Evolutionary conservation across 257 asterid genomes (phyloP), one percentile per base, ranked within the genome.

Genomic region (Catharanthus roseus): DNA sequence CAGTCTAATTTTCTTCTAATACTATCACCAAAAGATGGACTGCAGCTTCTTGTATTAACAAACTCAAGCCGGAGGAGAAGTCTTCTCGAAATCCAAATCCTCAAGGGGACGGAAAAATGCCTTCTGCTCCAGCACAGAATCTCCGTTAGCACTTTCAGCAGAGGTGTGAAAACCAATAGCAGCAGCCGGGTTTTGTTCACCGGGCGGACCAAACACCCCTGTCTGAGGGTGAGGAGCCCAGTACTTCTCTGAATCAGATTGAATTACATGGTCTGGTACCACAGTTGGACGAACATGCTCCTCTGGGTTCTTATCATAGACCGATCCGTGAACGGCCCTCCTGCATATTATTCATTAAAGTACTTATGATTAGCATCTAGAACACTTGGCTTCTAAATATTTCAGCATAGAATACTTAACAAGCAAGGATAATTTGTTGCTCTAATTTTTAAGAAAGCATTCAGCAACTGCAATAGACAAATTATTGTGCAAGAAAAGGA

Each of bases 181-280:
- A 29, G 70, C 33, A 23, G 24, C 11, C 55, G 7, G n/a, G 34
- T 41, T 41, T 23, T 65, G 51, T 44, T 89, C 87, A 13, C 78
- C 65, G 34, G 86, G 72, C 2, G 97, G 99, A 62, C 93, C 90
- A 41, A 93, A 93, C 64, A 92, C 96, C 53, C 98, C 96, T 0
- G 96, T 92, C 66, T 83, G 71, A 49, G 96, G 98, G 79, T 92
- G 93, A 10, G 98, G 98, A 65, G 69, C 79, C 99, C 99, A 93
- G 81, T 85, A 91, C 15, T 81, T 53, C 7, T 79, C 93, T 0
- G 93, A 80, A 21, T 75, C 80, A 41, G 78, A 36, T 9, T 81
- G 72, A 75, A 85, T 88, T 45, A 86, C 81, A 62, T 88, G 58
- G 47, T 91, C 96, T 0, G 97, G 92, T 34, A 89, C 89, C 74